These are phyloP conservation scores for Chrysoporthe deuterocubensis DNA, from an alignment of 2,329 filamentous ascomycete genomes.

Conservation along the genomic window DNA sequence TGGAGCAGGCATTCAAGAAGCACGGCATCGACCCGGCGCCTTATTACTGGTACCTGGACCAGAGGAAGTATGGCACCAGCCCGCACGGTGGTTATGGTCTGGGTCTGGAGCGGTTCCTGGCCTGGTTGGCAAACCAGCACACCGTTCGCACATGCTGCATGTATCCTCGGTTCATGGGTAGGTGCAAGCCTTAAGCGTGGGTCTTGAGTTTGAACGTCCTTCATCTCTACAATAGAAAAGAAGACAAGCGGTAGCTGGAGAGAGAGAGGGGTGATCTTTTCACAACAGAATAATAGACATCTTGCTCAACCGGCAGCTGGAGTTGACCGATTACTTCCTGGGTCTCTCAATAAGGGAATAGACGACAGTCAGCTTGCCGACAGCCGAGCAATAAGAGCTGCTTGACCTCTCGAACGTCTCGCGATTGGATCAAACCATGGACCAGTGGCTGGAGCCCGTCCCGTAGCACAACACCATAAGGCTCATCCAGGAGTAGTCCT, in stretches of 20 bases:
- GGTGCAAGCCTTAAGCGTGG: constrained; percentile 70
- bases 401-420: neutral
- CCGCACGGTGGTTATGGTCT: constrained; percentile 94
- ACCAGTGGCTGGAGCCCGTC: neutral
- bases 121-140: constrained; percentile 67
- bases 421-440: neutral
- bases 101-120: constrained; percentile 80
- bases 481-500: neutral
- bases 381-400: too few species aligned
- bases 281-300: neutral
- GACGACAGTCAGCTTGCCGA: too few species aligned
- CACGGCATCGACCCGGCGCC: constrained; percentile 82
- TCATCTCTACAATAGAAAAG: neutral
- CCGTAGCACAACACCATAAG: too few species aligned
- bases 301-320: neutral
- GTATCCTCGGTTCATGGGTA: constrained; percentile 80
- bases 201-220: neutral
- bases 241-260: neutral
- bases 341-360: too few species aligned
- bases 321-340: too few species aligned
- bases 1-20: constrained; percentile 84
- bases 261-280: neutral
- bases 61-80: constrained; percentile 93
- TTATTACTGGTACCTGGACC: constrained; percentile 99
- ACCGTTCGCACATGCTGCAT: constrained; percentile 70